Base-by-base conservation (phyloP, 2,329 filamentous ascomycete species). In the Exophiala sideris region DNA sequence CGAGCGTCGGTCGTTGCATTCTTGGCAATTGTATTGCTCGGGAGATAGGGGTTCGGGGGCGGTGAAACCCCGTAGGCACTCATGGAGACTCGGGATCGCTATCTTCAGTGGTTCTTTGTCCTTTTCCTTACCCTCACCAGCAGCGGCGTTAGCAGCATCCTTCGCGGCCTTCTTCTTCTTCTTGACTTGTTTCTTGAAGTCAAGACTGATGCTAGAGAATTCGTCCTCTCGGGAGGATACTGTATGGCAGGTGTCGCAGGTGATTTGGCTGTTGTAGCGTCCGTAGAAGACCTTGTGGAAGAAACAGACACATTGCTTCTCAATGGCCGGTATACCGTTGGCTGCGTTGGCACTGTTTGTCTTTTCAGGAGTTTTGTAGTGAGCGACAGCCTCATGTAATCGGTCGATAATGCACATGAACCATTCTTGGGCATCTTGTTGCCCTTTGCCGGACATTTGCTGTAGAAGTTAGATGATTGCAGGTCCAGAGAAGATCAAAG, bases 391-490 rank as follows among this genome's bases (percentile, higher is more conserved):
- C 66, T 88, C 84, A 67, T 96, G 92, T 12, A 99, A 79, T 64
- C 94, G 89, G 73, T 96, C 92, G 34, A 95, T 87, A 33, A 97
- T 81, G 67, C 95, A 96, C 68, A 96, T 91, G 70, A 96, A 95
- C 73, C 95, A 97, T 69, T 97, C 92, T 68, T 97, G 92, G 0
- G 92, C 92, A 67, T 97, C 92, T 74, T 97, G 92, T 71, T 97
- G 92, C 65, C 91, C 89, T 65, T 95, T 95, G 9, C 91, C 94
- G 1, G 92, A 89, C 18, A 91, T 78, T 57, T 87, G 85, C 71
- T 89, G 54, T 29, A 24, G n/a, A 33, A 16, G 40, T 10, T 7
- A 45, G 29, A 36, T 48, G 14, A 40, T 32, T 35, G 2, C 9
- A 8, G 24, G 24, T 16, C 12, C 34, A 45, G 32, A 14, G 2